Base-by-base conservation (phyloP, 176 grass and related monocot species). In the Aegilops umbellulata region DNA sequence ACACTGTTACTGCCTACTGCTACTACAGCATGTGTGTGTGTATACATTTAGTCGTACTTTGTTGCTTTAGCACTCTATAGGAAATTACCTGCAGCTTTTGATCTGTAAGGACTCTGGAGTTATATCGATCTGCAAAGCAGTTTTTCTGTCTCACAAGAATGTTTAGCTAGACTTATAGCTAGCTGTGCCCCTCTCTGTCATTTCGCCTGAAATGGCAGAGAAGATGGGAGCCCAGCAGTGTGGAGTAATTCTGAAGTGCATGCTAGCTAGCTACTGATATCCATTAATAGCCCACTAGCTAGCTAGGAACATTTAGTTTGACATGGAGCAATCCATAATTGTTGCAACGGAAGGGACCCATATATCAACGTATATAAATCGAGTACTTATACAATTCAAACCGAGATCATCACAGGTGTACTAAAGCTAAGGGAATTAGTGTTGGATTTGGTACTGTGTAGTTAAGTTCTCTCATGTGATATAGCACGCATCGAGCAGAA, bases 211-310 rank as follows among this genome's bases (percentile, higher is more conserved):
- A 83, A 75, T 46, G 20, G 46, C 69, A 36, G 57, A 22, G 13
- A 42, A 65, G 27, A 58, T 25, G 25, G 25, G 24, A 32, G 35
- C 25, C 74, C 26, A 57, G 46, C 31, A 38, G 42, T 51, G 44
- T 85, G 73, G 83, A 67, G 55, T 82, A 81, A 68, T 60, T 78
- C 74, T 68, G n/a, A 22, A 78, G 74, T 85, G 63, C 44, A 60
- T 69, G 72, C 72, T 85, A 74, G 74, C 30, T 58, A 79, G 60
- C 71, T 76, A n/a, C 31, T 69, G 83, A 51, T 78, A 55, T 78
- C 39, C 73, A 81, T 51, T 82, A 63, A 65, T 75, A 81, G 23
- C 69, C 65, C 47, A 39, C 65, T 26, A 27, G 61, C 65, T 26
- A 27, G 61, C 26, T 87, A 34, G 78, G 38, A 81, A 61, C 51